phyloP scores from a whole-genome alignment of 495 filamentous ascomycete genomes.

The Tuber brumale region DNA sequence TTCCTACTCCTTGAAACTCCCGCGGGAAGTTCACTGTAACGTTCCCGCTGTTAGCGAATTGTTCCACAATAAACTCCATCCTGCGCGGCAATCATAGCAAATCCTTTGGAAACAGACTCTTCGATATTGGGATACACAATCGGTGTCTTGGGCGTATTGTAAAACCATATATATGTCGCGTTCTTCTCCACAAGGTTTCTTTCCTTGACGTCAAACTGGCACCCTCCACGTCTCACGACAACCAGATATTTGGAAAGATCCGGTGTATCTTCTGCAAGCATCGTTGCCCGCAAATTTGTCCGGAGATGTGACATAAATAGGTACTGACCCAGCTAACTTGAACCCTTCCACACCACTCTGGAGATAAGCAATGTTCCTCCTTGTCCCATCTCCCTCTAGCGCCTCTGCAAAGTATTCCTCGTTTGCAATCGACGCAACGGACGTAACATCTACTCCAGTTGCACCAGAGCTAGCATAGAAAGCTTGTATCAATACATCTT shows the following conservation, averaged over 20 bases:
- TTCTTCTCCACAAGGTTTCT: constrained; percentile 49
- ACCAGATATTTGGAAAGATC: constrained; percentile 51
- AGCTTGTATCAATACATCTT: constrained; percentile 53
- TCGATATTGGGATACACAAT: constrained; percentile 24
- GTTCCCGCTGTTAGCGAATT: constrained; percentile 46
- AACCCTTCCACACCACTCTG: constrained; percentile 43
- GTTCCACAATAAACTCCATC: constrained; percentile 49
- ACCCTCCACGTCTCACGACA: constrained; percentile 52
- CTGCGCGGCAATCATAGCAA: constrained; percentile 42
- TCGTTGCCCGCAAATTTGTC: constrained; percentile 48
- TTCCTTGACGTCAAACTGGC: constrained; percentile 49
- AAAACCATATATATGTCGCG: constrained; percentile 53
- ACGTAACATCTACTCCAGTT: constrained; percentile 49
- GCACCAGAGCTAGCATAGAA: constrained; percentile 53
- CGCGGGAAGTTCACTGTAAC: constrained; percentile 44
- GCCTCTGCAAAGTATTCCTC: constrained; percentile 43
- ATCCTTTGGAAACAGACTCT: constrained; percentile 18
- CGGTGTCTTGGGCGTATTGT: constrained; percentile 47
- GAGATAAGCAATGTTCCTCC: constrained; percentile 42
- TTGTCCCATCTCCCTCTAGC: constrained; percentile 33
- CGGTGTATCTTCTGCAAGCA: constrained; percentile 49
- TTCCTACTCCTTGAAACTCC: constrained; percentile 9
- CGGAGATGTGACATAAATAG: constrained; percentile 49
- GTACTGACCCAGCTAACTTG: constrained; percentile 42
- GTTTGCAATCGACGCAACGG: constrained; percentile 53